These are phyloP conservation scores for Trichoderma citrinoviride DNA, from an alignment of 2,329 filamentous ascomycete genomes.

Conservation along the genomic window DNA sequence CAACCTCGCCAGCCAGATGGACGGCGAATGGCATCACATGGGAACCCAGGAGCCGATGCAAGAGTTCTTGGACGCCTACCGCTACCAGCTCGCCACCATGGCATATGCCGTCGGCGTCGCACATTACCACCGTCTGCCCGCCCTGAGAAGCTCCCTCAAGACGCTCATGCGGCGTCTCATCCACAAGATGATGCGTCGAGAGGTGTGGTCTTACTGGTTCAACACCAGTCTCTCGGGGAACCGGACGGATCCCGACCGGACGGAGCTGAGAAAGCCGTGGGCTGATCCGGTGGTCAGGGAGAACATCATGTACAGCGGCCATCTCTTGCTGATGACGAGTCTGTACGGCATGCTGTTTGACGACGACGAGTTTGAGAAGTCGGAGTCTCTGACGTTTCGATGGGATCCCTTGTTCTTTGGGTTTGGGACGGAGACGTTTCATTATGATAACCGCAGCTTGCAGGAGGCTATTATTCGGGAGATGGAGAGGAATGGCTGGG, in stretches of 20 bases:
- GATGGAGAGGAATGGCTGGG: constrained; percentile 40
- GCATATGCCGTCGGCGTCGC: constrained; percentile 37
- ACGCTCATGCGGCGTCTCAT: constrained; percentile 36
- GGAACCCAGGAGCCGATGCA: constrained; percentile 37
- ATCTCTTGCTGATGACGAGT: constrained; percentile 40
- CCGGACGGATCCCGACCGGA: constrained; percentile 36
- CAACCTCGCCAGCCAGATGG: constrained; percentile 33
- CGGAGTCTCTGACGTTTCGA: constrained; percentile 35
- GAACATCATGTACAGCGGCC: constrained; percentile 44
- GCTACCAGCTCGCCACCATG: constrained; percentile 43
- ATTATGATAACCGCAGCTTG: constrained; percentile 34
- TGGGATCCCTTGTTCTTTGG: constrained; percentile 42
- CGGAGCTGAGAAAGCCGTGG: constrained; percentile 41
- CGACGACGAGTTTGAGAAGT: constrained; percentile 39
- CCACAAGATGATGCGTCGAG: constrained; percentile 41
- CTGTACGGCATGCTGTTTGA: constrained; percentile 44
- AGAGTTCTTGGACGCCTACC: constrained; percentile 38
- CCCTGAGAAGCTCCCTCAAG: constrained; percentile 36
- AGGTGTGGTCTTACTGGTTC: constrained; percentile 46
- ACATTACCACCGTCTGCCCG: constrained; percentile 41
- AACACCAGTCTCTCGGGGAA: constrained; percentile 37
- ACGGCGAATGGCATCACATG: constrained; percentile 35
- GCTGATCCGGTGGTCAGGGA: constrained; percentile 40
- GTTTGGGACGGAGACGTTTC: constrained; percentile 36
- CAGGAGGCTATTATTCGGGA: constrained; percentile 37